These are phyloP conservation scores for Amanita fuliginea DNA, from an alignment of 768 basidiomycete genomes.

Conservation along the genomic window DNA sequence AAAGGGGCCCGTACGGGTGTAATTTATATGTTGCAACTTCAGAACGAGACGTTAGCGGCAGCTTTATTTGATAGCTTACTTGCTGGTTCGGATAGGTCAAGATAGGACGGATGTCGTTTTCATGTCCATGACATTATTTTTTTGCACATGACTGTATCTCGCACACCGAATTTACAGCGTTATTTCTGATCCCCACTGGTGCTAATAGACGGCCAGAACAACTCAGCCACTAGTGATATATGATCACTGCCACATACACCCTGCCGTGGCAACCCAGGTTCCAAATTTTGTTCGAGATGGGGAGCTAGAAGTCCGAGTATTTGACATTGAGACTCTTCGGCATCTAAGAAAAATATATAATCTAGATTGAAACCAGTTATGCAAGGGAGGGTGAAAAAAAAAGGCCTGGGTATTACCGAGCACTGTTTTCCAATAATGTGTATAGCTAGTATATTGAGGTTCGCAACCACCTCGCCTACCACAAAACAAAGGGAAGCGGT, in stretches of 20 bases:
- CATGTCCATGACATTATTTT: background rate
- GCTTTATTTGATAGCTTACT: constrained; percentile 82
- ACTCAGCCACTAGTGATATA: constrained; percentile 62
- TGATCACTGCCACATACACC: constrained; percentile 84
- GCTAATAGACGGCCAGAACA: constrained; percentile 22
- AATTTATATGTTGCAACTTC: constrained; percentile 93
- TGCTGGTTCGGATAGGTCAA: constrained; percentile 71
- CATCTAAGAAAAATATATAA: constrained; percentile 76
- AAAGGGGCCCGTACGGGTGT: constrained; percentile 86
- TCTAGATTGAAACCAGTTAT: constrained; percentile 32
- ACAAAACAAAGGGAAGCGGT: constrained; percentile 27
- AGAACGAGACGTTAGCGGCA: constrained; percentile 78
- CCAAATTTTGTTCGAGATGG: constrained; percentile 45
- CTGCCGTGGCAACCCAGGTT: constrained; percentile 67
- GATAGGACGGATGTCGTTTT: background rate
- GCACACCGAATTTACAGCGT: background rate
- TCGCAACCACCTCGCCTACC: constrained; percentile 49
- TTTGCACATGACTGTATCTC: background rate
- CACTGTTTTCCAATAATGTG: constrained; percentile 76
- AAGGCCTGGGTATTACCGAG: constrained; percentile 39
- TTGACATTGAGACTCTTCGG: constrained; percentile 19
- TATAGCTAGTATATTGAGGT: constrained; percentile 84
- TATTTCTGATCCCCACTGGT: constrained; percentile 7
- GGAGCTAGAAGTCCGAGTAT: constrained; percentile 52
- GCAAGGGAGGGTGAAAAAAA: background rate